A percentile compares a stretch with the other conserved stretches of the same genome.
Evolutionary conservation across 805 yeast genomes (phyloP).

Genomic region (Ogataea zsoltii): DNA sequence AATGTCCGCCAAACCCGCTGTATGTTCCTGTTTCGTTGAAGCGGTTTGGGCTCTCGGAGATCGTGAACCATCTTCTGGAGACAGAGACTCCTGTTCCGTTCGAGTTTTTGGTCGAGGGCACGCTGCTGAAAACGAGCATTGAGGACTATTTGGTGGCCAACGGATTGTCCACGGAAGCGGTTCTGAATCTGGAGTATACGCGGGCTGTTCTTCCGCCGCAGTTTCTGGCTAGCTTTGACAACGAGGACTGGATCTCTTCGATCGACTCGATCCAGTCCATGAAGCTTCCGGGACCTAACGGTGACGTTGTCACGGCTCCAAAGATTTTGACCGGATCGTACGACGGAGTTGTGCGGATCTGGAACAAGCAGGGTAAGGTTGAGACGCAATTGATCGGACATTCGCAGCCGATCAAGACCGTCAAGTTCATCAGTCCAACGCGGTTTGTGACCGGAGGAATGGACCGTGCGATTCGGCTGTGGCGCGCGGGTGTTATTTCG

Average conservation of each 20-base stretch:
- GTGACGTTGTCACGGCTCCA: conserved; percentile 40
- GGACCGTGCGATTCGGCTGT: conserved; percentile 84
- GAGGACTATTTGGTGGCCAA: conserved; percentile 74
- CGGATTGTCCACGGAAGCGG: conserved; percentile 81
- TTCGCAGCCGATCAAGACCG: conserved; percentile 81
- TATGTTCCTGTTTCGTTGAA: conserved; percentile 84
- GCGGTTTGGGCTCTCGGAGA: conserved; percentile 90
- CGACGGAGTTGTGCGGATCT: conserved; percentile 91
- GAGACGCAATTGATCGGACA: conserved; percentile 85
- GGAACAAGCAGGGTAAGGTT: conserved; percentile 78
- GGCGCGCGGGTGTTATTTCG: conserved; percentile 62
- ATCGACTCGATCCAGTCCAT: conserved; percentile 48
- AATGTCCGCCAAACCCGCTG: conserved; percentile 77
- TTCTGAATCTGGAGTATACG: conserved; percentile 82
- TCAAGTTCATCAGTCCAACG: conserved; percentile 73
- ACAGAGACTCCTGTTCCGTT: conserved; percentile 76
- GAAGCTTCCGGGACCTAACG: conserved; percentile 30
- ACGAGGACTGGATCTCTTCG: conserved; percentile 95
- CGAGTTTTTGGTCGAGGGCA: conserved; percentile 88
- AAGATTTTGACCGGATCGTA: conserved; percentile 85
- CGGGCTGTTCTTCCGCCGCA: conserved; percentile 95
- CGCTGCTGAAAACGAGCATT: conserved; percentile 72
- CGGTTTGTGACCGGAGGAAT: conserved; percentile 83
- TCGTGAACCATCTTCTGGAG: conserved; percentile 83
- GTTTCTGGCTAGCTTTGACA: conserved; percentile 79